Evolutionary conservation across 371 early-diverging fungal species (phyloP).

Genomic region (Parasitella parasitica): DNA sequence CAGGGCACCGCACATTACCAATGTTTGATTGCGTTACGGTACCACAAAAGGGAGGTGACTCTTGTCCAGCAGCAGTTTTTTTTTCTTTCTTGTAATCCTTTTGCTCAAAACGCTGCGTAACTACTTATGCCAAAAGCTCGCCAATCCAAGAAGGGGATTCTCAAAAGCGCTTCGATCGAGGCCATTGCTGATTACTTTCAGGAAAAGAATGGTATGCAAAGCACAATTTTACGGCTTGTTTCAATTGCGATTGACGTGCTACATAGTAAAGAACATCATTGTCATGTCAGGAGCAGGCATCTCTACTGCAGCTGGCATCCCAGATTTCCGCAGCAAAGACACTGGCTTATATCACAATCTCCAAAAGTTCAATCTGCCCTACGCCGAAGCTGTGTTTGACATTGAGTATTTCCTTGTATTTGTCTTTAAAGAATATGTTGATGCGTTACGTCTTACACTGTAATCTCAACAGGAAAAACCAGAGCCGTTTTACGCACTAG

Average conservation of each 20-base stretch:
- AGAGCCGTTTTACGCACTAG: slow-evolving; percentile 86
- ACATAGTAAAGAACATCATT: slow-evolving; percentile 72
- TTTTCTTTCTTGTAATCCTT: neutral
- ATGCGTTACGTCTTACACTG: too few species aligned
- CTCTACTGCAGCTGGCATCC: slow-evolving; percentile 90
- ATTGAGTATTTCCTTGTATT: slow-evolving; percentile 81
- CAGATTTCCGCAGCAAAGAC: slow-evolving; percentile 89
- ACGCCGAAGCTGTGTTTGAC: slow-evolving; percentile 93
- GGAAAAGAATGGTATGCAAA: slow-evolving; percentile 24
- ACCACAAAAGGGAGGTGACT: neutral
- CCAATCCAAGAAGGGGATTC: slow-evolving; percentile 10
- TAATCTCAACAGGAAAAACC: slow-evolving; percentile 58
- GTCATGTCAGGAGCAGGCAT: slow-evolving; percentile 96
- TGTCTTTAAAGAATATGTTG: neutral
- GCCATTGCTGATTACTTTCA: slow-evolving; percentile 32
- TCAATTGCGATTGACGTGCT: neutral
- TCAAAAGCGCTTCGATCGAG: slow-evolving; percentile 25
- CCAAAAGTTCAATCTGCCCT: slow-evolving; percentile 81
- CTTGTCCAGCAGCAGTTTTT: too few species aligned
- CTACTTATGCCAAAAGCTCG: slow-evolving; percentile 7
- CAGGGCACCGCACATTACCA: too few species aligned
- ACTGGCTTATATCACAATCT: slow-evolving; percentile 94
- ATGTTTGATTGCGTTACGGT: too few species aligned
- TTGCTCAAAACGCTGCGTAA: too few species aligned
- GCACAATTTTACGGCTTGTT: neutral